Conservation (phyloP, 441 rosid species). For the Aleurites moluccanus region DNA sequence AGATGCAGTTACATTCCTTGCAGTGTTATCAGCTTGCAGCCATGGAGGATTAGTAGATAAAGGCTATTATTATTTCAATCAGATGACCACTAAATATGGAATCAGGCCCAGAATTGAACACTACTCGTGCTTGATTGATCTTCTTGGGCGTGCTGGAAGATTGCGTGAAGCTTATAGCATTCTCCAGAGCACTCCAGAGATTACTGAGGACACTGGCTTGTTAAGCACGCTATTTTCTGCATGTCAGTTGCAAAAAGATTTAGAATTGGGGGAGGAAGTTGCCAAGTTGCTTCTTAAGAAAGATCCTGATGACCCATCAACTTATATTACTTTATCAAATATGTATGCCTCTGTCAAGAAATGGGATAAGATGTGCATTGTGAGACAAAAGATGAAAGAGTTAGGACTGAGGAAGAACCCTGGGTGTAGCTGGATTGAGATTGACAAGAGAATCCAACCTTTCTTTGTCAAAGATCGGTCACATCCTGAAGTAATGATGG, state of each 20-base stretch:
- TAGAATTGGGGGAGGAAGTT: slow-evolving; percentile 50
- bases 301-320: slow-evolving; percentile 45
- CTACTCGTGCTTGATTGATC: slow-evolving; percentile 67
- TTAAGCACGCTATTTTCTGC: slow-evolving; percentile 60
- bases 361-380: slow-evolving; percentile 59
- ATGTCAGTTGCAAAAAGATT: slow-evolving; percentile 40
- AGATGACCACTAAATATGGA: slow-evolving; percentile 39
- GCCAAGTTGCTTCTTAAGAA: slow-evolving; percentile 40
- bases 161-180: slow-evolving; percentile 55
- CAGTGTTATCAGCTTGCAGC: slow-evolving; percentile 64
- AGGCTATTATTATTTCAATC: slow-evolving; percentile 44
- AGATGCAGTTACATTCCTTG: slow-evolving; percentile 60
- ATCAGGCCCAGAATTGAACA: slow-evolving; percentile 53
- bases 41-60: slow-evolving; percentile 65
- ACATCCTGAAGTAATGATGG: slow-evolving; percentile 27
- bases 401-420: slow-evolving; percentile 60
- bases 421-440: slow-evolving; percentile 78
- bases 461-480: slow-evolving; percentile 44
- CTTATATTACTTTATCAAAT: slow-evolving; percentile 44
- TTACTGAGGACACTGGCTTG: slow-evolving; percentile 39
- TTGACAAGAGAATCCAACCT: slow-evolving; percentile 41
- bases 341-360: slow-evolving; percentile 51
- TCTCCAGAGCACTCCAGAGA: slow-evolving; percentile 37
- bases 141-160: slow-evolving; percentile 64
- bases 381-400: slow-evolving; percentile 59